Percentiles rank a stretch among this genome's conserved stretches.
These are phyloP conservation scores for Talaromyces sp. DNA, from an alignment of 2,329 filamentous ascomycete genomes.

Conservation along the genomic window DNA sequence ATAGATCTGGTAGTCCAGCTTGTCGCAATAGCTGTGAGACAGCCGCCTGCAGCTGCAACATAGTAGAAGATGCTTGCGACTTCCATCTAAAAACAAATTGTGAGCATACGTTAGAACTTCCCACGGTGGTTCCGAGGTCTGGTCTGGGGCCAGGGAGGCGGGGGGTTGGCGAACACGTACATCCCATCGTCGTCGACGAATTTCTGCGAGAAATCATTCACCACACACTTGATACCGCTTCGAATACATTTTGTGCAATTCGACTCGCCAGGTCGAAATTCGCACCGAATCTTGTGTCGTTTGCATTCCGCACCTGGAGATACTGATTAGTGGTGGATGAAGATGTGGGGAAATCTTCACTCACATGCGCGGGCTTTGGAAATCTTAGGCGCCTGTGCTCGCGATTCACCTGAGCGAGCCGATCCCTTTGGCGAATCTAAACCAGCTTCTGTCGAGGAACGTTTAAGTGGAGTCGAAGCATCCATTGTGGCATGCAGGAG, in stretches of 20 bases:
- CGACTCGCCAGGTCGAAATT: slow-evolving; percentile 50
- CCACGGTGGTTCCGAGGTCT: neutral
- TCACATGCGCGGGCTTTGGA: slow-evolving; percentile 48
- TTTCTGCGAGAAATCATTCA: slow-evolving; percentile 60
- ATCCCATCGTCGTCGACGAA: slow-evolving; percentile 58
- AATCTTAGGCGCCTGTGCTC: slow-evolving; percentile 35
- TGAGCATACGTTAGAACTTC: neutral
- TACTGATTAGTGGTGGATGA: slow-evolving; percentile 1
- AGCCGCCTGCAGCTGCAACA: slow-evolving; percentile 48
- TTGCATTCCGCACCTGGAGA: slow-evolving; percentile 53
- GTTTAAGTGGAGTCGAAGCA: slow-evolving; percentile 35
- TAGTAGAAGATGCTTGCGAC: slow-evolving; percentile 44
- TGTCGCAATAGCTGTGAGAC: slow-evolving; percentile 50
- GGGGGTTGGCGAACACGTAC: slow-evolving; percentile 37
- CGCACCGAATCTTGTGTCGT: slow-evolving; percentile 59
- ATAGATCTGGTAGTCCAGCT: slow-evolving; percentile 47
- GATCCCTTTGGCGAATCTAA: slow-evolving; percentile 33
- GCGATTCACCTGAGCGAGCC: slow-evolving; percentile 29
- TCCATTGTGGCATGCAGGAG: slow-evolving; percentile 18
- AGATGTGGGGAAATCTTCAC: slow-evolving; percentile 21
- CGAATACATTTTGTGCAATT: slow-evolving; percentile 55
- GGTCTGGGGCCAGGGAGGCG: neutral
- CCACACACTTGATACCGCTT: slow-evolving; percentile 55
- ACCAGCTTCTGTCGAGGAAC: slow-evolving; percentile 40
- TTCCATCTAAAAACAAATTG: slow-evolving; percentile 45